Evolutionary conservation across 2,329 filamentous ascomycete genomes (phyloP).

Genomic region (Alternaria hordeiaustralica): DNA sequence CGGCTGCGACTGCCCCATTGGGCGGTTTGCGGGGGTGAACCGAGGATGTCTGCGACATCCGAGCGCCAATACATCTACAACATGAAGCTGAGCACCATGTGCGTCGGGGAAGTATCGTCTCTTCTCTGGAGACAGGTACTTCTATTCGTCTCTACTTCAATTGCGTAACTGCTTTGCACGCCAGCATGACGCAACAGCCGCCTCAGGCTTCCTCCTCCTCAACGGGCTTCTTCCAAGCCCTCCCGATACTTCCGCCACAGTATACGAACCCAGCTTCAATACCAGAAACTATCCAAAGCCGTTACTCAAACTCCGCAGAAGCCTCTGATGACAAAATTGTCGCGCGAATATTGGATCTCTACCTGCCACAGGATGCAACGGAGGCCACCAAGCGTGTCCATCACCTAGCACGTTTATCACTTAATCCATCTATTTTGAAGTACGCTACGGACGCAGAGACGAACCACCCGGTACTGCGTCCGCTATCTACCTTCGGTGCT

Average conservation of each 20-base stretch:
- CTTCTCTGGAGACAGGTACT: neutral
- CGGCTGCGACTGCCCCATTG: neutral
- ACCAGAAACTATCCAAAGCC: neutral
- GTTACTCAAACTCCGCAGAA: neutral
- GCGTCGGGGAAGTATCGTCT: neutral
- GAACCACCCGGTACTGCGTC: constrained; percentile 67
- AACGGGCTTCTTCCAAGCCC: constrained; percentile 40
- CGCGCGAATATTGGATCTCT: constrained; percentile 32
- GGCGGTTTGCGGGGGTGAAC: neutral
- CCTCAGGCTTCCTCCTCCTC: constrained; percentile 33
- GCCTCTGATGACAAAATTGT: constrained; percentile 31
- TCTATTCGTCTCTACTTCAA: neutral
- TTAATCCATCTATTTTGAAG: constrained; percentile 26
- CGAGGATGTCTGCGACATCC: neutral
- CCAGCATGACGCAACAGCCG: constrained; percentile 29
- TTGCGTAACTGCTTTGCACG: neutral
- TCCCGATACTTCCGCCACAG: constrained; percentile 34
- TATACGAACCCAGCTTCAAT: constrained; percentile 20
- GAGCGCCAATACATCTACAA: neutral
- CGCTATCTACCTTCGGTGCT: constrained; percentile 66
- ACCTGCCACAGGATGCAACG: constrained; percentile 20
- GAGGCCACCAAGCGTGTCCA: constrained; percentile 25
- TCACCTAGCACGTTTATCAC: constrained; percentile 24
- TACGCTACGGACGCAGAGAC: constrained; percentile 67
- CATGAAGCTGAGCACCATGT: neutral